These are phyloP conservation scores for Botryobasidium botryosum DNA, from an alignment of 768 basidiomycete genomes.

Conservation along the genomic window DNA sequence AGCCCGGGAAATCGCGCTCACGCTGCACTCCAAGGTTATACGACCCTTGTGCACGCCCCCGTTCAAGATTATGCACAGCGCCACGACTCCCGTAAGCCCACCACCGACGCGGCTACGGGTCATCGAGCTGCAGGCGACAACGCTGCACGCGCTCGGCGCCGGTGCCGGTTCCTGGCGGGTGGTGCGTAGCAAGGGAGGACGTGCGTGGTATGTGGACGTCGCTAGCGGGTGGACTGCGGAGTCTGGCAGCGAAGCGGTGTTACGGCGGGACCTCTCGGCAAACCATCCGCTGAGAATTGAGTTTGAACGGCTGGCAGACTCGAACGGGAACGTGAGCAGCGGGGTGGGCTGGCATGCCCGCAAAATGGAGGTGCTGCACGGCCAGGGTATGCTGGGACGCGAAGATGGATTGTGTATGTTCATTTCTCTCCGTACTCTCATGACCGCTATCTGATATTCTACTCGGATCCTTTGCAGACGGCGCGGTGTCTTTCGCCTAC, in stretches of 20 bases:
- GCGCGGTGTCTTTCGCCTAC: constrained; percentile 88
- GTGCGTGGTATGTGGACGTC: constrained; percentile 90
- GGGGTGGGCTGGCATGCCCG: constrained; percentile 90
- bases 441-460: too few species aligned
- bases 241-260: constrained; percentile 31
- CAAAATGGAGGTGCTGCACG: constrained; percentile 93
- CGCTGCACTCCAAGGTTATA: constrained; percentile 62
- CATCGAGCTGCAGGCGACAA: constrained; percentile 60
- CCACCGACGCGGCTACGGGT: constrained; percentile 62
- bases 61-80: constrained; percentile 41
- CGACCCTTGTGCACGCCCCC: constrained; percentile 66
- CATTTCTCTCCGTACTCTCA: too few species aligned
- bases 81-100: constrained; percentile 23
- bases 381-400: constrained; percentile 76
- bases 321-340: constrained; percentile 79
- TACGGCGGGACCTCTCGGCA: constrained; percentile 39
- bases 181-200: constrained; percentile 78
- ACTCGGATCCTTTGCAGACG: too few species aligned
- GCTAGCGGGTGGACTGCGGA: constrained; percentile 80
- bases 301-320: constrained; percentile 53
- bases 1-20: constrained; percentile 49
- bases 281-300: constrained; percentile 55
- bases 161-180: constrained; percentile 80
- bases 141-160: constrained; percentile 54
- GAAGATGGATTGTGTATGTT: constrained; percentile 91